These are phyloP conservation scores for Lepidium africanum DNA, from an alignment of 345 rosid species.

Conservation along the genomic window DNA sequence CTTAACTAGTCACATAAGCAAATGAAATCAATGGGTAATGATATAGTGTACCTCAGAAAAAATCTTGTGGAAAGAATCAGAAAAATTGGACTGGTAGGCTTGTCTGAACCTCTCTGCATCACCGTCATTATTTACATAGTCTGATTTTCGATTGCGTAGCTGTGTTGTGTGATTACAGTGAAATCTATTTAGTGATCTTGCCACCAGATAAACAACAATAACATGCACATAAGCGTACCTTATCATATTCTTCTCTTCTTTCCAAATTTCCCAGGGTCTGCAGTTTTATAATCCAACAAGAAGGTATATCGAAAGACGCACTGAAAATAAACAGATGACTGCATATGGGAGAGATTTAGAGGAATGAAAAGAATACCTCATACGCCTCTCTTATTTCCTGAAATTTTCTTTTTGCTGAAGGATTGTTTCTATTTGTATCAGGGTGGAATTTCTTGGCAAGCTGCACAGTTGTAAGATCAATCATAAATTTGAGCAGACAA, in stretches of 20 bases:
- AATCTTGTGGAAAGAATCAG: constrained; percentile 77
- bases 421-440: constrained; percentile 77
- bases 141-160: constrained; percentile 40
- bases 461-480: constrained; percentile 36
- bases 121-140: constrained; percentile 39
- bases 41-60: constrained; percentile 69
- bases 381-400: constrained; percentile 86
- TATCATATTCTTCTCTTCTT: constrained; percentile 70
- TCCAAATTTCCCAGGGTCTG: constrained; percentile 59
- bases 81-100: constrained; percentile 53
- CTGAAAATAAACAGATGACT: neutral
- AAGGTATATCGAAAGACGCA: neutral
- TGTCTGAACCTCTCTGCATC: constrained; percentile 48
- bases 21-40: neutral
- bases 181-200: neutral
- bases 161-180: constrained; percentile 16
- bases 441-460: constrained; percentile 96
- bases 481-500: neutral
- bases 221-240: constrained; percentile 26
- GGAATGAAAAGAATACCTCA: constrained; percentile 42
- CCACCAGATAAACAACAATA: neutral
- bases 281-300: constrained; percentile 10
- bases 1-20: constrained; percentile 2
- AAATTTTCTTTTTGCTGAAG: constrained; percentile 80
- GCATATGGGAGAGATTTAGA: neutral